A percentile compares a stretch with the other conserved stretches of the same genome.
Conservation (phyloP, 1,139 yeast species). For the Nakaseomyces sp. region DNA sequence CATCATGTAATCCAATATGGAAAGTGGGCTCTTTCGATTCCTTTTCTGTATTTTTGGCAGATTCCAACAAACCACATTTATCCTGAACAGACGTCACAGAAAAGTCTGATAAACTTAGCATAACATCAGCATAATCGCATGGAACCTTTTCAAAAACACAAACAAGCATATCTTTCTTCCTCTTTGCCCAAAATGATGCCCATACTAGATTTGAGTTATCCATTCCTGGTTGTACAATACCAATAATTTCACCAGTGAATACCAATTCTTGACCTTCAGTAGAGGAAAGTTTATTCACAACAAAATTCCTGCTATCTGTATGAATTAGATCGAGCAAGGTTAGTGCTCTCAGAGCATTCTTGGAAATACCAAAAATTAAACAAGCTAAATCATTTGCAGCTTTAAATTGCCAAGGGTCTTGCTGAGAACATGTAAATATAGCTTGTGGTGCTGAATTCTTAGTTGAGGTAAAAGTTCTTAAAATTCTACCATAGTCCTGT, state of each 20-base stretch:
- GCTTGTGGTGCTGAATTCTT: constrained; percentile 71
- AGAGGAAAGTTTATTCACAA: constrained; percentile 44
- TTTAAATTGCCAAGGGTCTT: constrained; percentile 67
- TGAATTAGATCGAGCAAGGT: constrained; percentile 72
- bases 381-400: constrained; percentile 90
- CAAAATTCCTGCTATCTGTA: constrained; percentile 62
- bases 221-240: constrained; percentile 39
- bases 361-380: constrained; percentile 74
- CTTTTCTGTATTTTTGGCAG: constrained; percentile 1
- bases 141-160: constrained; percentile 86
- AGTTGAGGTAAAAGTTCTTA: constrained; percentile 55
- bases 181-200: constrained; percentile 86
- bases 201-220: constrained; percentile 45
- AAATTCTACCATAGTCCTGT: constrained; percentile 29
- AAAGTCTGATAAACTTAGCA: constrained; percentile 31
- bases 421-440: constrained; percentile 71
- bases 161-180: constrained; percentile 59
- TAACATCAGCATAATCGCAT: constrained; percentile 68
- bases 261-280: constrained; percentile 37
- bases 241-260: constrained; percentile 50
- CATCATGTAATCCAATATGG: constrained; percentile 9
- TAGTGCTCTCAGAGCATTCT: constrained; percentile 50
- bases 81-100: constrained; percentile 22
- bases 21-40: constrained; percentile 7
- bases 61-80: constrained; percentile 17